Percentiles rank a stretch among this genome's conserved stretches.
Conservation (phyloP, 179 eudicot genomes). For the Carnegiea gigantea region DNA sequence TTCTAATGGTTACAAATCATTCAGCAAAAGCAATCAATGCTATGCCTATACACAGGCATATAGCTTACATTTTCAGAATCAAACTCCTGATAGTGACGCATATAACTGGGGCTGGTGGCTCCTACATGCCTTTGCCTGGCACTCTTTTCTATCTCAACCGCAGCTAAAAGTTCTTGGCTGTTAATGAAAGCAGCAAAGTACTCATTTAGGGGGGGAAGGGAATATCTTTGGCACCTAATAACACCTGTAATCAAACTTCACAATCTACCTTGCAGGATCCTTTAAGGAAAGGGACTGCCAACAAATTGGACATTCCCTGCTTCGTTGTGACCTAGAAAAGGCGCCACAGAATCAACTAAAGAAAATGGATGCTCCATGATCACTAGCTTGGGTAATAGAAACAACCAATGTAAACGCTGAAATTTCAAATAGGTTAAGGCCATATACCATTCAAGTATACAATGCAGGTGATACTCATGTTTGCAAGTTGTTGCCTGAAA, state of each 20-base stretch:
- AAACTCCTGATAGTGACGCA: constrained; percentile 29
- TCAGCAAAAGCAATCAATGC: neutral
- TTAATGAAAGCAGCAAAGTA: neutral
- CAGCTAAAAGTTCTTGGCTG: constrained; percentile 81
- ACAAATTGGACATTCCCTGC: constrained; percentile 86
- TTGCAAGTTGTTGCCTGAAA: constrained; percentile 74
- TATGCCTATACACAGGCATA: neutral
- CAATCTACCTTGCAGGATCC: constrained; percentile 64
- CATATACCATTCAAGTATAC: constrained; percentile 79
- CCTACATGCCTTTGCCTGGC: constrained; percentile 37
- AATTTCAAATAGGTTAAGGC: neutral
- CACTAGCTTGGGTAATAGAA: neutral
- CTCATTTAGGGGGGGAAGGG: neutral
- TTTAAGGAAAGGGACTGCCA: constrained; percentile 65
- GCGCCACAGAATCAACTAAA: constrained; percentile 5
- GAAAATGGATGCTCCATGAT: neutral
- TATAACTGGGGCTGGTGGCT: constrained; percentile 11
- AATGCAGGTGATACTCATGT: constrained; percentile 90
- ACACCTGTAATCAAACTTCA: neutral
- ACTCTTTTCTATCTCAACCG: constrained; percentile 53
- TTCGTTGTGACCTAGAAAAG: constrained; percentile 66
- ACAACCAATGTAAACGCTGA: neutral
- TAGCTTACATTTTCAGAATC: constrained; percentile 45
- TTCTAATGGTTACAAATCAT: constrained; percentile 5
- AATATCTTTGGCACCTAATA: neutral